Conservation (phyloP, 139 green algal genomes). For the Auxenochlorella pyrenoidosa region DNA sequence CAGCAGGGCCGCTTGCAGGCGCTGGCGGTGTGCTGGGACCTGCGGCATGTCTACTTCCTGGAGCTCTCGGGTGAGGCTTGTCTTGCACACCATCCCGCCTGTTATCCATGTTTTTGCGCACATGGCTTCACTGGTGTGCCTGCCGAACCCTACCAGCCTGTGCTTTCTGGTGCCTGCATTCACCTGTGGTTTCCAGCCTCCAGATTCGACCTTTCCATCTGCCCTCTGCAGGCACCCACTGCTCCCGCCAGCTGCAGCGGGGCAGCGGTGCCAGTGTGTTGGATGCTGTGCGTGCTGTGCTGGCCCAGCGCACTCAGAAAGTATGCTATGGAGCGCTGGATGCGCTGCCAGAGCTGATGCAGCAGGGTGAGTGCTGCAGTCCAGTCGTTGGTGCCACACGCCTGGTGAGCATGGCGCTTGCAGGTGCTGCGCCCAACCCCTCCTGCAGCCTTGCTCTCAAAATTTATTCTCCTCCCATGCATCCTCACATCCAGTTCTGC, state of each 20-base stretch:
- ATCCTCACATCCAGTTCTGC: background rate
- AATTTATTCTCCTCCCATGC: background rate
- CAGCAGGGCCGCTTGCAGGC: slow-evolving; percentile 28
- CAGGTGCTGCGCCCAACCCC: too few relatives aligned
- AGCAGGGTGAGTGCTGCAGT: background rate
- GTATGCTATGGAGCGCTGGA: slow-evolving; percentile 3
- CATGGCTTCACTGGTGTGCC: too few relatives aligned
- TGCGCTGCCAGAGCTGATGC: slow-evolving; percentile 4
- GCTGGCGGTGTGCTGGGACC: slow-evolving; percentile 42
- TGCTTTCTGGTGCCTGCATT: too few relatives aligned
- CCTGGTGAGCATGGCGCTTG: too few relatives aligned
- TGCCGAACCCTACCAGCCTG: too few relatives aligned
- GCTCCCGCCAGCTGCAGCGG: background rate
- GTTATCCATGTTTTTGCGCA: too few relatives aligned
- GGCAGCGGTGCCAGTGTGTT: slow-evolving; percentile 2
- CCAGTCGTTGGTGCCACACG: too few relatives aligned
- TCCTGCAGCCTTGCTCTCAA: background rate
- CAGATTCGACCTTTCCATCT: background rate
- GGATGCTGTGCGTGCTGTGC: slow-evolving; percentile 1
- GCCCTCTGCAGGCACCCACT: background rate
- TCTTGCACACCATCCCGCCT: background rate
- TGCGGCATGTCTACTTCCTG: slow-evolving; percentile 22
- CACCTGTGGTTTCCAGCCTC: background rate
- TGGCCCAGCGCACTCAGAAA: background rate
- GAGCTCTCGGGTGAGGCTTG: background rate